phyloP scores from a whole-genome alignment of 2,329 filamentous ascomycete species.

The Talaromyces piceae region DNA sequence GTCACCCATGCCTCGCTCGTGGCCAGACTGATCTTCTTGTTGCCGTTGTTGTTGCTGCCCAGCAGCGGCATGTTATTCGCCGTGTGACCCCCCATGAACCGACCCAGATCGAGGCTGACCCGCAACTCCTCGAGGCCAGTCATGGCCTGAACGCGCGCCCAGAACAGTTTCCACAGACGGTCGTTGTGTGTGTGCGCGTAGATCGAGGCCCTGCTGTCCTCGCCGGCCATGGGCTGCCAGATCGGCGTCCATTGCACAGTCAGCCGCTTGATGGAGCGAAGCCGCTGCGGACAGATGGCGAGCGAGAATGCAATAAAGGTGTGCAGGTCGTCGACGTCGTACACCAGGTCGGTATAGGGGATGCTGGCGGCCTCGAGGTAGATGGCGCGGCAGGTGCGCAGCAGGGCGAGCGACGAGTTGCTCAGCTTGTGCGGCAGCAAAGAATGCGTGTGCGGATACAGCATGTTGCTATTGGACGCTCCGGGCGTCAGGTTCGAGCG shows the following conservation, averaged over 20 bases:
- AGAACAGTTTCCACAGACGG: constrained; percentile 25
- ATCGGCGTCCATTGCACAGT: constrained; percentile 29
- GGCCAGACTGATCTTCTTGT: constrained; percentile 18
- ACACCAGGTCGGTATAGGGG: constrained; percentile 22
- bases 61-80: too few species aligned
- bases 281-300: constrained; percentile 16
- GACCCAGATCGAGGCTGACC: constrained; percentile 25
- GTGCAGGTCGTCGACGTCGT: constrained; percentile 31
- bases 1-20: constrained; percentile 23
- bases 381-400: constrained; percentile 28
- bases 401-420: constrained; percentile 18
- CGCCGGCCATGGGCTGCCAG: constrained; percentile 27
- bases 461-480: constrained; percentile 15
- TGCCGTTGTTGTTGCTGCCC: constrained; percentile 15
- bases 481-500: constrained; percentile 16
- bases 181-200: constrained; percentile 32
- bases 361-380: constrained; percentile 25
- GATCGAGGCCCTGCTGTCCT: constrained; percentile 24
- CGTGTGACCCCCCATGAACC: too few species aligned
- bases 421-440: constrained; percentile 19
- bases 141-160: constrained; percentile 19
- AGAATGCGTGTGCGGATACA: constrained; percentile 30
- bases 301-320: constrained; percentile 28
- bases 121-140: constrained; percentile 15
- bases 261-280: constrained; percentile 16